phyloP scores from a whole-genome alignment of 140 eudicot species.

The Ambrosia hybrid region DNA sequence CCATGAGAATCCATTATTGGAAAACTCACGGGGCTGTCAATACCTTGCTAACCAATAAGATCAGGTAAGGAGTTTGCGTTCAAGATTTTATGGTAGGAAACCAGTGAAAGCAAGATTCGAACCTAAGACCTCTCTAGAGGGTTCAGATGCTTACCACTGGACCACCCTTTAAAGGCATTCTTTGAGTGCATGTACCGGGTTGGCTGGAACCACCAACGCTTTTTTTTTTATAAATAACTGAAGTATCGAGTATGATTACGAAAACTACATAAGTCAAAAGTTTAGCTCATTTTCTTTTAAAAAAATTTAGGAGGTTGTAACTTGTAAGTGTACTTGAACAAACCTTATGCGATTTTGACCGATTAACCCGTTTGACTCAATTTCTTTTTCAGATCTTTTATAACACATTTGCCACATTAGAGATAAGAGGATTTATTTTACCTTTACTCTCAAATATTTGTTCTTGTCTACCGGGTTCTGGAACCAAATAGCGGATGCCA shows the following conservation, averaged over 20 bases:
- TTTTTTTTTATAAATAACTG: background rate
- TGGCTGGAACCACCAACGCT: too few species aligned
- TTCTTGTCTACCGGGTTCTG: constrained; percentile 44
- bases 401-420: background rate
- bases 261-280: background rate
- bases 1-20: too few species aligned
- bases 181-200: too few species aligned
- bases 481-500: constrained; percentile 73
- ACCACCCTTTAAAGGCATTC: too few species aligned
- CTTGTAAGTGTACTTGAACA: background rate
- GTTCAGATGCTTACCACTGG: too few species aligned
- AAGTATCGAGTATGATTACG: constrained; percentile 1
- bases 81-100: too few species aligned
- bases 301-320: constrained; percentile 3
- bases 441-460: constrained; percentile 73
- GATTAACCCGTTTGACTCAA: background rate
- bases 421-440: constrained; percentile 16
- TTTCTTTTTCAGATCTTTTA: background rate
- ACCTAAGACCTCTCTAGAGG: too few species aligned
- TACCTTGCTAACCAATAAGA: too few species aligned
- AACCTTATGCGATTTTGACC: background rate
- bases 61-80: too few species aligned
- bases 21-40: too few species aligned
- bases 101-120: too few species aligned
- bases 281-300: background rate